These are phyloP conservation scores for Trichoderma koningiopsis DNA, from an alignment of 2,329 filamentous ascomycete species.

Conservation along the genomic window DNA sequence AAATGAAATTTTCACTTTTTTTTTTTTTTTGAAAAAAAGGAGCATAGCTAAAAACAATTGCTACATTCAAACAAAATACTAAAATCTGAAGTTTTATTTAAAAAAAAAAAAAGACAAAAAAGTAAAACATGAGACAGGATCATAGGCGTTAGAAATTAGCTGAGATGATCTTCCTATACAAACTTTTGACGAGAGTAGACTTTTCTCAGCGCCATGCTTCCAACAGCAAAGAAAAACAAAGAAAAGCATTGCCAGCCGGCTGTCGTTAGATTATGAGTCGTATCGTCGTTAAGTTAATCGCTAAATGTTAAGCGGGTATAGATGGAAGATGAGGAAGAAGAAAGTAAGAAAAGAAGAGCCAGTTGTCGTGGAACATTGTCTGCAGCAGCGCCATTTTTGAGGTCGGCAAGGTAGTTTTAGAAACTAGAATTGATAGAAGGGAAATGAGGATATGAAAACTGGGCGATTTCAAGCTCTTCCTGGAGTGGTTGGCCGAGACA, in stretches of 20 bases:
- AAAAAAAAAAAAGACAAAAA: not conserved
- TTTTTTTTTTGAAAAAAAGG: no score
- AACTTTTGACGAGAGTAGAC: not conserved
- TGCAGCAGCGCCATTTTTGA: not conserved
- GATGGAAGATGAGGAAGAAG: not conserved
- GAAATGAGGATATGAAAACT: not conserved
- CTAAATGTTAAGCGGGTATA: not conserved
- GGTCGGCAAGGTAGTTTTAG: not conserved
- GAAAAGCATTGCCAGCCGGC: no score
- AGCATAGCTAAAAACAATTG: not conserved
- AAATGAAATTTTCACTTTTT: not conserved
- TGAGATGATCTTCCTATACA: not conserved
- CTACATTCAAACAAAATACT: not conserved
- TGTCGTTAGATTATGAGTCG: not conserved
- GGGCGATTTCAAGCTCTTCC: not conserved
- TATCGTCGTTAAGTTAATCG: not conserved
- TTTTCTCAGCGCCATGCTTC: not conserved
- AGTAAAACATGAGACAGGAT: not conserved
- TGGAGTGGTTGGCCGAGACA: constrained; percentile 13
- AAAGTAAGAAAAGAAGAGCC: not conserved
- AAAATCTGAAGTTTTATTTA: not conserved
- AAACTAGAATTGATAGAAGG: not conserved
- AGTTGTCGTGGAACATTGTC: not conserved
- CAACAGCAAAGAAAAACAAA: not conserved
- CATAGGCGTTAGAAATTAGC: not conserved